Percentiles rank a stretch among this genome's conserved stretches.
Conservation (phyloP, 2,329 filamentous ascomycete genomes). For the Fusarium globosum region DNA sequence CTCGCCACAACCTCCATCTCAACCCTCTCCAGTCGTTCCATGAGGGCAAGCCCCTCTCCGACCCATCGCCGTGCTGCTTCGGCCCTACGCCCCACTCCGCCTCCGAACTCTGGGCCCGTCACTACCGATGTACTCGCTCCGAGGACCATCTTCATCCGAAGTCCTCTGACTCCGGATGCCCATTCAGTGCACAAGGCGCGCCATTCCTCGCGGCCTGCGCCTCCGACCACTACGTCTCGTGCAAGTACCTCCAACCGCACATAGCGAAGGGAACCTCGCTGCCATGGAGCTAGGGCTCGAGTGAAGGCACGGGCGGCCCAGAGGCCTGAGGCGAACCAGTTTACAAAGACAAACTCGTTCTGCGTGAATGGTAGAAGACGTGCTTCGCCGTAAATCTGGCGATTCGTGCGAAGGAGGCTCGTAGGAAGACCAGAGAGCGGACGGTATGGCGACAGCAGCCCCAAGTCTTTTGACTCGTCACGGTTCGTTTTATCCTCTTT, state of each 20-base stretch:
- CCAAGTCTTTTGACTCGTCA: background rate
- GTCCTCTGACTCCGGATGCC: conserved; percentile 50
- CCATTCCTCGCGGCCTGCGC: conserved; percentile 49
- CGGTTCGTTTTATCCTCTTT: background rate
- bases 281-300: conserved; percentile 53
- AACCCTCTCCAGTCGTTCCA: conserved; percentile 50
- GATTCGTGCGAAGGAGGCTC: conserved; percentile 52
- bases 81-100: conserved; percentile 30
- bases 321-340: conserved; percentile 59
- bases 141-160: conserved; percentile 54
- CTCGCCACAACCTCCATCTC: conserved; percentile 55
- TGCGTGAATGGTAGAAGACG: conserved; percentile 53
- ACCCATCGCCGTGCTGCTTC: conserved; percentile 34
- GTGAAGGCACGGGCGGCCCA: conserved; percentile 55
- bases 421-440: conserved; percentile 56
- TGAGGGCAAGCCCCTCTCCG: conserved; percentile 46
- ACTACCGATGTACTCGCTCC: conserved; percentile 36
- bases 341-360: conserved; percentile 61
- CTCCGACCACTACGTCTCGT: conserved; percentile 49
- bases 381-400: conserved; percentile 57
- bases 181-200: conserved; percentile 51
- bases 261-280: conserved; percentile 54
- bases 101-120: conserved; percentile 36
- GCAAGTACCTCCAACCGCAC: conserved; percentile 55
- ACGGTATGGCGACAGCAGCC: conserved; percentile 49